Evolutionary conservation across 164 flowering plant genomes (phyloP).

Genomic region (Tetrastigma voinierianum): DNA sequence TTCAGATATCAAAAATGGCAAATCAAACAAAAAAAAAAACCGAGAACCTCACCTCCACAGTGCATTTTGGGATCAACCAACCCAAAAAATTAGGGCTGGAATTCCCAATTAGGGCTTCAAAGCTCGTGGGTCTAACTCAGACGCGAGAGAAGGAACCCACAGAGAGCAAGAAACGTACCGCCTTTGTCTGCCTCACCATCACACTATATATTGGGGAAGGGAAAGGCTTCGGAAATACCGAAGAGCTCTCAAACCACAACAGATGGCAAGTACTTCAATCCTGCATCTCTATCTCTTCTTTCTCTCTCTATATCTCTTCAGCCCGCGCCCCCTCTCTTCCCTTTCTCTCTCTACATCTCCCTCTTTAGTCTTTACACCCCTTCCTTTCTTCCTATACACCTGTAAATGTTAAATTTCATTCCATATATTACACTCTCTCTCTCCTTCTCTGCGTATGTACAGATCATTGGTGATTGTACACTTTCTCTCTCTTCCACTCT

Average conservation of each 20-base stretch:
- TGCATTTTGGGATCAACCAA: constrained; percentile 11
- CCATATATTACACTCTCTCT: too few relatives aligned
- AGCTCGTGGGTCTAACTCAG: background rate
- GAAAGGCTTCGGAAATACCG: constrained; percentile 12
- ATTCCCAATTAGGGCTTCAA: constrained; percentile 7
- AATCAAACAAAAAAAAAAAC: background rate
- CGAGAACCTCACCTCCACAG: constrained; percentile 6
- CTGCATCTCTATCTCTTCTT: constrained; percentile 3
- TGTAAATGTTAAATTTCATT: too few relatives aligned
- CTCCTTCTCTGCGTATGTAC: too few relatives aligned
- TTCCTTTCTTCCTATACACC: too few relatives aligned
- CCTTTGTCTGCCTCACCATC: background rate
- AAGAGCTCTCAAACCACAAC: constrained; percentile 10
- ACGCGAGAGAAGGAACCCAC: background rate
- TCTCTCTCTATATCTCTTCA: background rate
- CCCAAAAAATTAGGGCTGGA: background rate
- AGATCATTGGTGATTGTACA: too few relatives aligned
- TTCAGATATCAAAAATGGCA: background rate
- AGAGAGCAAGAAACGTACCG: background rate
- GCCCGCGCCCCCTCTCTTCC: background rate
- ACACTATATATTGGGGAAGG: background rate
- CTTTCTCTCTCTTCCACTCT: too few relatives aligned
- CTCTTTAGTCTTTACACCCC: background rate
- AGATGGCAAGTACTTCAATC: constrained; percentile 9
- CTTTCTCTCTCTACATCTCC: constrained; percentile 1